Evolutionary conservation across 768 basidiomycete species (phyloP).

Genomic region (Tephrocybe sp.): DNA sequence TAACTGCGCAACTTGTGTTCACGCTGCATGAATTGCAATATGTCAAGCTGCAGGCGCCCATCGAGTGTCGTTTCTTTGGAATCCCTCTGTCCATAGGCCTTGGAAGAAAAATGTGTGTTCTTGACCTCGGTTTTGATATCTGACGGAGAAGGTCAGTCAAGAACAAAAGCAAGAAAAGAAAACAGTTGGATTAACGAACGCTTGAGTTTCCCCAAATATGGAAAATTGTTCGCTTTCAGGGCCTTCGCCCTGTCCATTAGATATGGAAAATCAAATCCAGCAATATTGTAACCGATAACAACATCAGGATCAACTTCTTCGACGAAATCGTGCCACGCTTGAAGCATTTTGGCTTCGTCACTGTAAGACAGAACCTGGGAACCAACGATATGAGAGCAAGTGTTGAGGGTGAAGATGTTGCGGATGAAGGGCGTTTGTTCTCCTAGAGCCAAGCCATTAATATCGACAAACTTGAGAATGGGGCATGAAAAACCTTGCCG

Average conservation of each 20-base stretch:
- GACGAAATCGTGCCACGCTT: constrained; percentile 88
- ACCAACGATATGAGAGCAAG: constrained; percentile 95
- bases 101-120: constrained; percentile 96
- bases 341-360: constrained; percentile 72
- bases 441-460: constrained; percentile 44
- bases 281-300: constrained; percentile 94
- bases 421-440: constrained; percentile 92
- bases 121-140: constrained; percentile 79
- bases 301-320: constrained; percentile 92
- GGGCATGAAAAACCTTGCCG: constrained; percentile 70
- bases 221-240: constrained; percentile 68
- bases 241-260: constrained; percentile 89
- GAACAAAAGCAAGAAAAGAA: constrained; percentile 5
- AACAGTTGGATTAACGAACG: constrained; percentile 42
- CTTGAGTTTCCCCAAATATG: constrained; percentile 72
- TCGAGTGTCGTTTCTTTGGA: constrained; percentile 92
- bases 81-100: constrained; percentile 95
- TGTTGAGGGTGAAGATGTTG: constrained; percentile 94
- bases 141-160: constrained; percentile 27
- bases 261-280: constrained; percentile 96
- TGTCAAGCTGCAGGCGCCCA: constrained; percentile 92
- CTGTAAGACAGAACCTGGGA: constrained; percentile 89
- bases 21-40: constrained; percentile 97
- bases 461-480: neutral
- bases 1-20: constrained; percentile 98